Evolutionary conservation across 75 land plant genomes (phyloP), one percentile per base, ranked within the genome.

Genomic region (Azolla pinnata): DNA sequence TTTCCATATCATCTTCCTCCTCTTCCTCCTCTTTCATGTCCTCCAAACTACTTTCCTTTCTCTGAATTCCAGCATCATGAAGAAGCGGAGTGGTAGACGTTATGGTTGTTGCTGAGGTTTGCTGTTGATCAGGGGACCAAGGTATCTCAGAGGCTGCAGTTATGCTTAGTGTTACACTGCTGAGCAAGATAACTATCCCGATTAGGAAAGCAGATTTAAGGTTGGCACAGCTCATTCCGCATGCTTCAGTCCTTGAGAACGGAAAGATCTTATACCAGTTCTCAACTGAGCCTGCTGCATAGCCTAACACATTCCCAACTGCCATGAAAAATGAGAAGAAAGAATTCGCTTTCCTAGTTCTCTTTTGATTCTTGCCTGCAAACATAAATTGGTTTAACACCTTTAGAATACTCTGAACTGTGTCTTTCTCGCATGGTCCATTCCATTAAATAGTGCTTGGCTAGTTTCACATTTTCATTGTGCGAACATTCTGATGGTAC

Each of bases 311-410:
- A 62, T 88, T 92, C 0, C 97, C 96, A 29, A 92, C 60, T 34
- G 97, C 97, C 90, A 92, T 92, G 59, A 92, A 92, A 9, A 88
- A 56, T 7, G 97, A 82, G 56, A 78, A 92, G 59, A 85, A 92
- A 0, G 96, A 86, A 70, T 92, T 92, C 20, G 97, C 97, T 17
- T 78, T 74, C 33, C 96, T 73, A 33, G 71, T 85, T 60, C 96
- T 58, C 49, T 82, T 75, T 60, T 80, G 77, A 59, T 80, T 85
- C 64, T 79, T 88, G 28, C 85, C 97, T 89, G 68, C 26, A 49
- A n/a, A n/a, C n/a, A n/a, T n/a, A n/a, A n/a, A n/a, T n/a, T n/a
- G n/a, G n/a, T n/a, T n/a, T n/a, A n/a, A n/a, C n/a, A n/a, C n/a
- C n/a, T n/a, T n/a, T n/a, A n/a, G n/a, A n/a, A n/a, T n/a, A n/a